Evolutionary conservation across 2,329 filamentous ascomycete genomes (phyloP), one percentile per base, ranked within the genome.

Genomic region (Pestalotiopsis sp.): DNA sequence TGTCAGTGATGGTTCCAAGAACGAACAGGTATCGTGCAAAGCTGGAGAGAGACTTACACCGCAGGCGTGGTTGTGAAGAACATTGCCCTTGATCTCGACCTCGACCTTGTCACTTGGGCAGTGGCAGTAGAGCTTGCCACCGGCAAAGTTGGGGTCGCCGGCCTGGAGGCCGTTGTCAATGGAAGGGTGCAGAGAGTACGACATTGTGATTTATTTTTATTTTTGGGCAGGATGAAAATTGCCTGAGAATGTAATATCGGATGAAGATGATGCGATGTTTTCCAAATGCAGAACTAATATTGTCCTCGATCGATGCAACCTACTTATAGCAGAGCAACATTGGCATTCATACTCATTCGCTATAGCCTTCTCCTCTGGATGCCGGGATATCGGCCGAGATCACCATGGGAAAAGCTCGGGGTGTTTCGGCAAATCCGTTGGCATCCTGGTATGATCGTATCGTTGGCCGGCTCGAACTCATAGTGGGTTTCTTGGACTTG

Each of bases 61-160:
- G 79, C 90, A 92, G 67, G 88, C 89, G 80, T 92, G 90, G 83
- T 92, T 92, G 83, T 92, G 89, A 1, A 84, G 81, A 68, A 92
- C 86, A 73, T 91, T 88, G 76, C 85, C 81, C 68, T 74, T 77
- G 52, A 92, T 82, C 0, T 83, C 84, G 25, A 92, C 83, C 74
- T 88, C 85, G 69, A 92, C 87, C 31, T 85, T 86, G 77, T 85
- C 77, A 70, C 73, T 80, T 12, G 79, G 67, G 82, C 90, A 92
- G 74, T 86, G 85, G 83, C 90, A 92, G 77, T 82, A 82, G 9
- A 92, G 84, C 66, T 84, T 89, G 68, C 90, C 90, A 68, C 90
- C 90, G 0, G 83, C 60, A 78, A 89, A 89, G 79, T 82, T 81
- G 39, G 84, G 65, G 65, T 81, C 76, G 71, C 90, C 89, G 73